These are phyloP conservation scores for Zasmidium angulare DNA, from an alignment of 2,329 filamentous ascomycete species.

Conservation along the genomic window DNA sequence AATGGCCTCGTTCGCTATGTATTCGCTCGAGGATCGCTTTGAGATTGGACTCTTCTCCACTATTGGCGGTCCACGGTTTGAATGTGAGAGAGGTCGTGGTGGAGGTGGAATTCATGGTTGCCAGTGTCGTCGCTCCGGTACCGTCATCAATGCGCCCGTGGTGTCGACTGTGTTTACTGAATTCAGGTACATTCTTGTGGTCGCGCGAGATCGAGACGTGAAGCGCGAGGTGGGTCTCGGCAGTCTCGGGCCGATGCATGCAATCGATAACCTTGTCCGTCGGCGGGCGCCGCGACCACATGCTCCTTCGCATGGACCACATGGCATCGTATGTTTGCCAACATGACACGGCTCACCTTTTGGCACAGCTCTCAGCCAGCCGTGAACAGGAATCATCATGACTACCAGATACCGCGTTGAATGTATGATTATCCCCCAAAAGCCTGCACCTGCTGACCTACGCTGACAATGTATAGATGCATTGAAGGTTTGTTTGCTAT, in stretches of 20 bases:
- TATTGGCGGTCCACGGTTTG: slow-evolving; percentile 59
- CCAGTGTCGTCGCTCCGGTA: neutral
- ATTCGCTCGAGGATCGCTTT: slow-evolving; percentile 76
- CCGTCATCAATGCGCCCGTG: too few relatives aligned
- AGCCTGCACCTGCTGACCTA: neutral
- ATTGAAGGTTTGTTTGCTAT: slow-evolving; percentile 56
- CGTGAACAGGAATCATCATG: slow-evolving; percentile 26
- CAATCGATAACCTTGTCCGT: neutral
- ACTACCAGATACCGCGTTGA: slow-evolving; percentile 42
- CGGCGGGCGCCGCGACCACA: too few relatives aligned
- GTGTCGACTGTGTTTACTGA: too few relatives aligned
- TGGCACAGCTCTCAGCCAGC: neutral
- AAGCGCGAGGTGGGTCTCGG: neutral
- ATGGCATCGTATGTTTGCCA: neutral
- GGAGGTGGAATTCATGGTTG: slow-evolving; percentile 12
- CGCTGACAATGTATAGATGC: slow-evolving; percentile 52
- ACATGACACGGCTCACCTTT: neutral
- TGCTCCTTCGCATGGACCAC: too few relatives aligned
- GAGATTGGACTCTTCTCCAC: slow-evolving; percentile 62
- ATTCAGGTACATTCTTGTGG: too few relatives aligned
- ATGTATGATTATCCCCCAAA: slow-evolving; percentile 25
- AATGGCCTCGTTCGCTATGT: slow-evolving; percentile 74
- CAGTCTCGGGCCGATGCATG: neutral
- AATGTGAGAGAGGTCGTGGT: slow-evolving; percentile 53
- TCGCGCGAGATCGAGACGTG: neutral